phyloP scores from a whole-genome alignment of 78 protist genomes.

The Dictyostelium capitatum region DNA sequence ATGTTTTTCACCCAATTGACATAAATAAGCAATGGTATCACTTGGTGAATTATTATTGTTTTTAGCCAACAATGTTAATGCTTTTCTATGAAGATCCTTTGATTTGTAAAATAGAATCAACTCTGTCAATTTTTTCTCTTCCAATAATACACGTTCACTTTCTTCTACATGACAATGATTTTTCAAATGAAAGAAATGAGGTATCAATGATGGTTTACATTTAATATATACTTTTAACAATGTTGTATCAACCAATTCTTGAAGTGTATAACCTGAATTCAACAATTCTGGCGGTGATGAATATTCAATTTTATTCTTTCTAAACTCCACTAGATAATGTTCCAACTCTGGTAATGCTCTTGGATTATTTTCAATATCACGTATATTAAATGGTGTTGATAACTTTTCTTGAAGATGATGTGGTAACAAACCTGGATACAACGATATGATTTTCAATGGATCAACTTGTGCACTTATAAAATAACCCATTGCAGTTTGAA shows the following conservation, averaged over 20 bases:
- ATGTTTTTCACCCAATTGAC: constrained; percentile 72
- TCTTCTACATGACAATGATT: constrained; percentile 66
- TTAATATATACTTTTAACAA: constrained; percentile 63
- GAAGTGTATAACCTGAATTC: constrained; percentile 68
- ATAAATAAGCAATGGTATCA: constrained; percentile 55
- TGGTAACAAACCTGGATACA: constrained; percentile 69
- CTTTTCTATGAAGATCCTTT: constrained; percentile 77
- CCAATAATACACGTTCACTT: constrained; percentile 50
- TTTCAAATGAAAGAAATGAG: constrained; percentile 51
- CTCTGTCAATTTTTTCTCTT: constrained; percentile 49
- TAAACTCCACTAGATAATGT: constrained; percentile 2
- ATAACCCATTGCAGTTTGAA: constrained; percentile 73
- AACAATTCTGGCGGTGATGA: constrained; percentile 37
- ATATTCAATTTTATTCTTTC: constrained; percentile 55
- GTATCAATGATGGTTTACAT: constrained; percentile 27
- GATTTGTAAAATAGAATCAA: constrained; percentile 67
- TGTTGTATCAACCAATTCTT: constrained; percentile 63
- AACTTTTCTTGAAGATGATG: constrained; percentile 50
- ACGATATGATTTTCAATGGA: constrained; percentile 50
- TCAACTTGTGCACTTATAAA: constrained; percentile 49
- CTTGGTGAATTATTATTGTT: constrained; percentile 32
- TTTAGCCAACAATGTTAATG: constrained; percentile 41
- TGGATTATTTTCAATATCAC: constrained; percentile 57
- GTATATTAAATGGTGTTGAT: constrained; percentile 24
- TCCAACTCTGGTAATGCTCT: constrained; percentile 49